These are phyloP conservation scores for Aspergillus ibericus DNA, from an alignment of 2,329 filamentous ascomycete genomes.

Conservation along the genomic window DNA sequence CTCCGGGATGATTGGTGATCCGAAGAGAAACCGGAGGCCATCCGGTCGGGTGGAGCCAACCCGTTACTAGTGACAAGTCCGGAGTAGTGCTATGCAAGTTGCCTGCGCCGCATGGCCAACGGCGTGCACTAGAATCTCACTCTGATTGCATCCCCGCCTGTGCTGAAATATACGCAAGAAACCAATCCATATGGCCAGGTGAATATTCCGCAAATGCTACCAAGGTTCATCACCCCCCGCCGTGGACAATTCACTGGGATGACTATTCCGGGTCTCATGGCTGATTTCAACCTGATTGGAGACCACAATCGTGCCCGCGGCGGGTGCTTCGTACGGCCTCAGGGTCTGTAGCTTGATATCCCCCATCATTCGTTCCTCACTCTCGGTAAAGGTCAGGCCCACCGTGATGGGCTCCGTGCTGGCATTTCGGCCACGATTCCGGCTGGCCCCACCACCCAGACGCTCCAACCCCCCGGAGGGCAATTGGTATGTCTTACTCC, in stretches of 20 bases:
- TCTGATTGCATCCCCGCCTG: not conserved
- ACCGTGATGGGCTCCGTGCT: slow-evolving; percentile 38
- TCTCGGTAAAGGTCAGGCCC: slow-evolving; percentile 43
- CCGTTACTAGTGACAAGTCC: not conserved
- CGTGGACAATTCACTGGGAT: not conserved
- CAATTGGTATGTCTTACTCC: slow-evolving; percentile 41
- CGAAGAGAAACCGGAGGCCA: no score
- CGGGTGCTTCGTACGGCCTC: slow-evolving; percentile 20
- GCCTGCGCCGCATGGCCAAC: not conserved
- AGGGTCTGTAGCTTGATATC: slow-evolving; percentile 45
- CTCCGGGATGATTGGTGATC: no score
- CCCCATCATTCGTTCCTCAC: slow-evolving; percentile 49
- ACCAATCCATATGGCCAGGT: no score
- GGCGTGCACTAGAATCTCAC: no score
- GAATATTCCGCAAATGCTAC: no score
- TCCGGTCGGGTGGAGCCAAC: no score
- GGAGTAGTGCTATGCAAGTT: not conserved
- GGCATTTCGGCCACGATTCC: slow-evolving; percentile 32
- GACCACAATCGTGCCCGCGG: slow-evolving; percentile 37
- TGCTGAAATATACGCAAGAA: not conserved
- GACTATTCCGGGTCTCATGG: slow-evolving; percentile 14
- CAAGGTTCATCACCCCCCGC: not conserved
- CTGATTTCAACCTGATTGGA: slow-evolving; percentile 45
- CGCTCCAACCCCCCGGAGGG: slow-evolving; percentile 30
- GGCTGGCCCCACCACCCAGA: slow-evolving; percentile 28